phyloP scores from a whole-genome alignment of 73 alveolate genomes.

The Paramecium sonneborni region DNA sequence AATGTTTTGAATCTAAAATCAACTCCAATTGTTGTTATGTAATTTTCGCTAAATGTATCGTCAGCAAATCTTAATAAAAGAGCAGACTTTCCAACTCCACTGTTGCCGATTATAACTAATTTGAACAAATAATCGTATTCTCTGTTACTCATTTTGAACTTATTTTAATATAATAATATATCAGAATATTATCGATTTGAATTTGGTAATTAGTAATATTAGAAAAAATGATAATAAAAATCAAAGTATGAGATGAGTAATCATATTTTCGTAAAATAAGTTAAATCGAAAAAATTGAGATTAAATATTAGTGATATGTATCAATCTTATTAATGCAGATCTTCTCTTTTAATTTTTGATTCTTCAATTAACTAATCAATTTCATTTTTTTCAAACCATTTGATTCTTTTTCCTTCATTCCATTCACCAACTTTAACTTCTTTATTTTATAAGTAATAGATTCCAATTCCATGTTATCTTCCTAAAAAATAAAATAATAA shows the following conservation, averaged over 20 bases:
- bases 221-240: not conserved
- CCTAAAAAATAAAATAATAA: too few relatives aligned
- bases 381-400: too few relatives aligned
- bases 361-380: too few relatives aligned
- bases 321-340: too few relatives aligned
- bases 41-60: slow-evolving; percentile 74
- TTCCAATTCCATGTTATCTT: too few relatives aligned
- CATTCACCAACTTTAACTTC: too few relatives aligned
- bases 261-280: too few relatives aligned
- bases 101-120: slow-evolving; percentile 73
- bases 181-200: not conserved
- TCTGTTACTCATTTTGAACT: slow-evolving; percentile 22
- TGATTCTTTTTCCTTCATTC: too few relatives aligned
- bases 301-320: too few relatives aligned
- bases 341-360: too few relatives aligned
- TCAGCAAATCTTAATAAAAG: slow-evolving; percentile 76
- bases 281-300: not conserved
- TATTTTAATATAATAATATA: not conserved
- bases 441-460: too few relatives aligned
- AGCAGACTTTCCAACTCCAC: slow-evolving; percentile 82
- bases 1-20: slow-evolving; percentile 80
- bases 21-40: slow-evolving; percentile 79
- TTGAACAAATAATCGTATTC: slow-evolving; percentile 77
- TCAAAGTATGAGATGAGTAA: not conserved
- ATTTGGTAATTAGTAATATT: not conserved